Conservation (phyloP, 2,329 filamentous ascomycete species). For the Knufia fluminis region DNA sequence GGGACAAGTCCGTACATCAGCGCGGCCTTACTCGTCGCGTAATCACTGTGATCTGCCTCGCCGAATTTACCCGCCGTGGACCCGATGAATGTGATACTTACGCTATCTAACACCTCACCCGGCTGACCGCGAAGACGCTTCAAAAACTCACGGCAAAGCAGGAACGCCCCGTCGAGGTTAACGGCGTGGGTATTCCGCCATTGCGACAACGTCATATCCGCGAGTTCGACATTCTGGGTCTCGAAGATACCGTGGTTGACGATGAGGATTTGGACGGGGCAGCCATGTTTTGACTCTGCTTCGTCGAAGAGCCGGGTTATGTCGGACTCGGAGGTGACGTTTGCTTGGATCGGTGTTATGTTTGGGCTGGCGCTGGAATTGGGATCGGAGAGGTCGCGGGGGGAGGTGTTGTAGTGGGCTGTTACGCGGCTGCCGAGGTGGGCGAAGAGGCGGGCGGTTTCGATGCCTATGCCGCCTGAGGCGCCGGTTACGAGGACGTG, state of each 20-base stretch:
- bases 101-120: background rate
- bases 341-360: background rate
- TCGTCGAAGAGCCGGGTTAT: background rate
- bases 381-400: background rate
- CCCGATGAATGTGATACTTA: background rate
- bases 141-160: background rate
- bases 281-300: background rate
- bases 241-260: background rate
- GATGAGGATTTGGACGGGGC: background rate
- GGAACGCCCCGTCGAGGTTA: background rate
- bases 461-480: background rate
- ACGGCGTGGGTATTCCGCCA: background rate
- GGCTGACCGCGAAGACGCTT: background rate
- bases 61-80: slow-evolving; percentile 1
- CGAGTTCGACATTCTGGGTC: background rate
- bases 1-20: background rate
- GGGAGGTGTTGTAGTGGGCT: background rate
- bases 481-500: slow-evolving; percentile 1
- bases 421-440: background rate
- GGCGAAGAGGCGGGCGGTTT: background rate
- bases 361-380: background rate
- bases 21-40: background rate
- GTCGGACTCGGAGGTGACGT: background rate
- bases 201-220: background rate
- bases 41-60: background rate